A percentile compares a stretch with the other conserved stretches of the same genome.
phyloP scores from a whole-genome alignment of 768 basidiomycete genomes.

The Termitomyces sp. region DNA sequence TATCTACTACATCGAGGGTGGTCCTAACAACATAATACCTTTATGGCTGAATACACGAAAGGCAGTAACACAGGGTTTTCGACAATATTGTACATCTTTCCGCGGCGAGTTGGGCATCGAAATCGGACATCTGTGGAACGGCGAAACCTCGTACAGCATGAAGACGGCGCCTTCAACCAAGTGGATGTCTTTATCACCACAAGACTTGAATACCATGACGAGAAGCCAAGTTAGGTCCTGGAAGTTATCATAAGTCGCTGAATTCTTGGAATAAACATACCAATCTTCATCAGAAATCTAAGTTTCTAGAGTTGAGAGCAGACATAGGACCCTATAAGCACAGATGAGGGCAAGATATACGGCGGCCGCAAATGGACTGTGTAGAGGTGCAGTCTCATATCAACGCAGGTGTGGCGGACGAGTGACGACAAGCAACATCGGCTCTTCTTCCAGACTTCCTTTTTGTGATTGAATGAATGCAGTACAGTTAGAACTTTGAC shows the following conservation, averaged over 20 bases:
- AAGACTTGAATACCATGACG: neutral
- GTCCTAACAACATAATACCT: neutral
- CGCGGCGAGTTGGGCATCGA: too few relatives aligned
- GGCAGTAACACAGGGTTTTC: neutral
- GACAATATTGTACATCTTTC: neutral
- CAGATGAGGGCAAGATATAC: neutral
- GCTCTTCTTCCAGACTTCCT: neutral
- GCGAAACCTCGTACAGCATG: neutral
- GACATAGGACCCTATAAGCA: too few relatives aligned
- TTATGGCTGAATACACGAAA: neutral
- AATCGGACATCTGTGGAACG: neutral
- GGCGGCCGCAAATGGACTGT: neutral
- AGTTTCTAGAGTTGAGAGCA: neutral
- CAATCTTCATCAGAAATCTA: neutral
- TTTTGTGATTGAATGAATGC: neutral
- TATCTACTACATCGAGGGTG: slow-evolving; percentile 1
- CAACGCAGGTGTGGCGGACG: neutral
- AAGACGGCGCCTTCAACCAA: neutral
- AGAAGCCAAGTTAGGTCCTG: neutral
- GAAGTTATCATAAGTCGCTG: neutral
- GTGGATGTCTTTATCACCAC: neutral
- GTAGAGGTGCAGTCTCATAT: neutral
- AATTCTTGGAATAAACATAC: neutral
- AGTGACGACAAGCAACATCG: neutral
- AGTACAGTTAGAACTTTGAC: too few relatives aligned